Evolutionary conservation across 768 basidiomycete species (phyloP).

Genomic region (Amanita muscaria): DNA sequence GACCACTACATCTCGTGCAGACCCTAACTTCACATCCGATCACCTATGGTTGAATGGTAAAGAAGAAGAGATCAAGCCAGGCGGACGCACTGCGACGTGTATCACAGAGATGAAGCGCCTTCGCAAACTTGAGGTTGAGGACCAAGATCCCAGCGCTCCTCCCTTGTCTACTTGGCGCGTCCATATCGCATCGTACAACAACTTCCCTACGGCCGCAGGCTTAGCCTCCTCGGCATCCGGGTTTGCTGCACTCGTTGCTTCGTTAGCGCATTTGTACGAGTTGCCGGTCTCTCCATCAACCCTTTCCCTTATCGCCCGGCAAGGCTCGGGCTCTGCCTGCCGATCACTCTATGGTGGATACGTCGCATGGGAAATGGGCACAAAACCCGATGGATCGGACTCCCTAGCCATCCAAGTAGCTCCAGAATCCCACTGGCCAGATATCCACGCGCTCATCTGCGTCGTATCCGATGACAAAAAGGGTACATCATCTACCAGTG

Average conservation of each 20-base stretch:
- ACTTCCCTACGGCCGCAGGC: conserved; percentile 98
- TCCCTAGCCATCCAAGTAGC: conserved; percentile 86
- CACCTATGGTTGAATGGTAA: conserved; percentile 91
- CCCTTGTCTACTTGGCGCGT: conserved; percentile 67
- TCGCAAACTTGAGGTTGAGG: conserved; percentile 64
- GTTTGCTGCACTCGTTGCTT: conserved; percentile 89
- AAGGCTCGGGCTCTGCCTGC: conserved; percentile 96
- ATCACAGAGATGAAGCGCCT: conserved; percentile 80
- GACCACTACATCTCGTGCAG: conserved; percentile 86
- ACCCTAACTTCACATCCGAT: conserved; percentile 65
- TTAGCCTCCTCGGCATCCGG: conserved; percentile 96
- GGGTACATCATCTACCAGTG: conserved; percentile 87
- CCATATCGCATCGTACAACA: conserved; percentile 93
- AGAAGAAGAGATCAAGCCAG: conserved; percentile 81
- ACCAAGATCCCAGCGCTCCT: conserved; percentile 33
- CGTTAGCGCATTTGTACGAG: conserved; percentile 77
- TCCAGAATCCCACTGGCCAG: conserved; percentile 81
- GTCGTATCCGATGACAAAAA: conserved; percentile 96
- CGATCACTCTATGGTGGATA: conserved; percentile 96
- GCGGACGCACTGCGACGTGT: conserved; percentile 74
- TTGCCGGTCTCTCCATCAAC: conserved; percentile 71
- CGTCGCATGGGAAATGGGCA: conserved; percentile 89
- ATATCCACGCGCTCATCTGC: conserved; percentile 95
- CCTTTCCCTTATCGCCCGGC: conserved; percentile 91
- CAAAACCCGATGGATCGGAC: conserved; percentile 61